These are phyloP conservation scores for Piloderma croceum DNA, from an alignment of 768 basidiomycete species.

Conservation along the genomic window DNA sequence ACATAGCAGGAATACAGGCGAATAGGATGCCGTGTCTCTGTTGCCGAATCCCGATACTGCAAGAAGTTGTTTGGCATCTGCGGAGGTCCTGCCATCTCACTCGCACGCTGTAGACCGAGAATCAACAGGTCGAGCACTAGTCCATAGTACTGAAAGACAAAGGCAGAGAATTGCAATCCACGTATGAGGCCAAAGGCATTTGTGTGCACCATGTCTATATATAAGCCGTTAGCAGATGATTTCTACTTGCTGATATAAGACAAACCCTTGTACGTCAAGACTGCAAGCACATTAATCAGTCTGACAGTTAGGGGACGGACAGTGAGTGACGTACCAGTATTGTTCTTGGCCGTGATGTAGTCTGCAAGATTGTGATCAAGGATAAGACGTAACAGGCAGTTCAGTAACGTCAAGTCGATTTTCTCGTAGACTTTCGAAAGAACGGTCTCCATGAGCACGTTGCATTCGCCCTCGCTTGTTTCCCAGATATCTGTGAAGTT, in stretches of 20 bases:
- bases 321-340: conserved; percentile 50
- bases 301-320: background rate
- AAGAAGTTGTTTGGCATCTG: conserved; percentile 98
- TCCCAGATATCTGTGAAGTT: conserved; percentile 99
- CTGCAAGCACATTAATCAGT: too few relatives aligned
- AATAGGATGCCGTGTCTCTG: conserved; percentile 97
- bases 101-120: conserved; percentile 94
- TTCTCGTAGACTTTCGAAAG: conserved; percentile 98
- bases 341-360: conserved; percentile 99
- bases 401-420: conserved; percentile 93
- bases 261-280: conserved; percentile 91
- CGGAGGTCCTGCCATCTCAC: conserved; percentile 98
- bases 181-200: conserved; percentile 97
- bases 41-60: conserved; percentile 91
- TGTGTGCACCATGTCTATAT: conserved; percentile 98
- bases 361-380: conserved; percentile 98
- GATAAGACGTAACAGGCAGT: conserved; percentile 91
- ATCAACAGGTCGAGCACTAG: conserved; percentile 93
- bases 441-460: conserved; percentile 98
- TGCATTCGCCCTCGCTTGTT: conserved; percentile 95
- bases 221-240: too few relatives aligned
- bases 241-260: too few relatives aligned
- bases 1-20: conserved; percentile 96
- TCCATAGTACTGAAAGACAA: conserved; percentile 99
- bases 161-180: conserved; percentile 96